phyloP scores from a whole-genome alignment of 2,329 filamentous ascomycete genomes.

The Neonectria ditissima region DNA sequence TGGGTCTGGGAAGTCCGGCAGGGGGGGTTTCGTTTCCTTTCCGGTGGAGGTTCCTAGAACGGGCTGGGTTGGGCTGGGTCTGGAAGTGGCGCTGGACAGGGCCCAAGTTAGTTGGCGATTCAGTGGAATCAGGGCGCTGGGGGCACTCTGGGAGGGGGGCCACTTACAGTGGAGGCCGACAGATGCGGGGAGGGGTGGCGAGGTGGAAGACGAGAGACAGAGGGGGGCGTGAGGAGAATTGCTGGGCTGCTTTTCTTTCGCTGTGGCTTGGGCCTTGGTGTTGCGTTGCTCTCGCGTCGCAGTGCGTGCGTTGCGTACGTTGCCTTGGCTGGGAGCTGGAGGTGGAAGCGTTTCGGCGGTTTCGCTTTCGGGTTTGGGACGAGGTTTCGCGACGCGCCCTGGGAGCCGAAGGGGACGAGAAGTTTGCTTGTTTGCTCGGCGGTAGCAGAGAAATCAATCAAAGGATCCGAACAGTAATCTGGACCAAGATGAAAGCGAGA shows the following conservation, averaged over 20 bases:
- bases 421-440: conserved; percentile 13
- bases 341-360: conserved; percentile 20
- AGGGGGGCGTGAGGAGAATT: neutral
- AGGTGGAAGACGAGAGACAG: neutral
- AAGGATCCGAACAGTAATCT: conserved; percentile 1
- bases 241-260: neutral
- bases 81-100: conserved; percentile 17
- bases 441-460: conserved; percentile 20
- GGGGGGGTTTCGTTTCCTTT: conserved; percentile 15
- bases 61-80: conserved; percentile 21
- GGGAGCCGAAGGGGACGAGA: conserved; percentile 6
- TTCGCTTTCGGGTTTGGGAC: conserved; percentile 21
- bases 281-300: conserved; percentile 11
- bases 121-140: conserved; percentile 8
- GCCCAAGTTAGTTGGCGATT: conserved; percentile 19
- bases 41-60: conserved; percentile 19
- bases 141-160: neutral
- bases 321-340: conserved; percentile 3
- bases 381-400: conserved; percentile 27
- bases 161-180: conserved; percentile 15
- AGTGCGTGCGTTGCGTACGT: conserved; percentile 16
- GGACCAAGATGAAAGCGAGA: neutral
- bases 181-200: conserved; percentile 20
- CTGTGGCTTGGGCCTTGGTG: conserved; percentile 5
- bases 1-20: conserved; percentile 21